phyloP scores from a whole-genome alignment of 2,329 filamentous ascomycete genomes.

The Venturia aucupariae region DNA sequence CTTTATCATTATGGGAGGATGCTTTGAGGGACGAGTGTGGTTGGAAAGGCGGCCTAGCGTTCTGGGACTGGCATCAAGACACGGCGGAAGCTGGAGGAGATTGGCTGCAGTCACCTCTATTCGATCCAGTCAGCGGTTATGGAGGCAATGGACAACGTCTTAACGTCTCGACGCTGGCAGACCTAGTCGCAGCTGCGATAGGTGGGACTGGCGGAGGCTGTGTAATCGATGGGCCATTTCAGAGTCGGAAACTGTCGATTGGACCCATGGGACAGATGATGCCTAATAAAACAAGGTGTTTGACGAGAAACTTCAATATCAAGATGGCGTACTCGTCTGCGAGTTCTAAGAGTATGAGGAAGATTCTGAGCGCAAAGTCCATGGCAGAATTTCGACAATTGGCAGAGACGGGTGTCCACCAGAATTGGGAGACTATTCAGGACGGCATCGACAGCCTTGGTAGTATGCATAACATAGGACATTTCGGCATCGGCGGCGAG shows the following conservation, averaged over 20 bases:
- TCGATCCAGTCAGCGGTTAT: constrained; percentile 16
- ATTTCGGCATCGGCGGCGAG: constrained; percentile 12
- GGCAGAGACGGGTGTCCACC: too few relatives aligned
- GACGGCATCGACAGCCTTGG: neutral
- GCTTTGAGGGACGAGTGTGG: constrained; percentile 28
- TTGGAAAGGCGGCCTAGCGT: neutral
- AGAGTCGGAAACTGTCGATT: constrained; percentile 10
- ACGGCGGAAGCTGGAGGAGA: constrained; percentile 19
- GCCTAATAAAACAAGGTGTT: neutral
- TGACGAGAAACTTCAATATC: neutral
- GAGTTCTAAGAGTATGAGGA: neutral
- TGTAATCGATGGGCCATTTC: constrained; percentile 12
- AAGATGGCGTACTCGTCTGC: neutral
- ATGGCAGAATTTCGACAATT: neutral
- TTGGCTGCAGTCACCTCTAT: constrained; percentile 19
- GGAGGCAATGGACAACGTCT: constrained; percentile 7
- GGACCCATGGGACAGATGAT: constrained; percentile 11
- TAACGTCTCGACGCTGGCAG: neutral
- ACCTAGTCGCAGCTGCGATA: neutral
- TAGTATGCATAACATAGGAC: constrained; percentile 9
- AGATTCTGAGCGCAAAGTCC: neutral
- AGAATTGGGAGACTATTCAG: too few relatives aligned
- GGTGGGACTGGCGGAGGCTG: constrained; percentile 7
- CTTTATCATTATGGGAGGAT: constrained; percentile 25
- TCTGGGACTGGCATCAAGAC: constrained; percentile 24